Percentiles rank a stretch among this genome's conserved stretches.
These are phyloP conservation scores for Mucor indicus DNA, from an alignment of 371 early-diverging fungal genomes.

Conservation along the genomic window DNA sequence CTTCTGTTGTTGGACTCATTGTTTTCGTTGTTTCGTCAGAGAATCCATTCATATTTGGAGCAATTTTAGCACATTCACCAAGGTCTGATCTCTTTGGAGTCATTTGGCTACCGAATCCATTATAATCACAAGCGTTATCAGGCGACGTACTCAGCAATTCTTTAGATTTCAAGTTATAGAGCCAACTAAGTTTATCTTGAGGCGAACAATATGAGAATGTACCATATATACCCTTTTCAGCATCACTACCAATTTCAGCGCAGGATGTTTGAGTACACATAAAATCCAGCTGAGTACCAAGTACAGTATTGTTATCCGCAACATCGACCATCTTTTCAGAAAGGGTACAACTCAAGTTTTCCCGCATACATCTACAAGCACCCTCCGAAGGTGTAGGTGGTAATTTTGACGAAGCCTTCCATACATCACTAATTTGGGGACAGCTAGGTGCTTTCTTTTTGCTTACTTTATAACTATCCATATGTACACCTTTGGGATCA, in stretches of 20 bases:
- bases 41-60: slow-evolving; percentile 15
- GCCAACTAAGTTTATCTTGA: slow-evolving; percentile 49
- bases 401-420: slow-evolving; percentile 57
- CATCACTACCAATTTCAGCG: slow-evolving; percentile 51
- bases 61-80: slow-evolving; percentile 23
- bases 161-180: slow-evolving; percentile 32
- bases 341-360: slow-evolving; percentile 58
- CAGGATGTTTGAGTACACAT: slow-evolving; percentile 55
- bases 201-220: slow-evolving; percentile 53
- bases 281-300: slow-evolving; percentile 43
- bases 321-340: slow-evolving; percentile 49
- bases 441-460: slow-evolving; percentile 40
- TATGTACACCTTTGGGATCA: slow-evolving; percentile 46
- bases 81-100: slow-evolving; percentile 35
- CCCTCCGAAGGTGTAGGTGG: slow-evolving; percentile 71
- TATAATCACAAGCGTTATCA: slow-evolving; percentile 29
- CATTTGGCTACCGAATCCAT: slow-evolving; percentile 34
- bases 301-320: slow-evolving; percentile 1
- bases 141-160: slow-evolving; percentile 14
- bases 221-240: slow-evolving; percentile 54
- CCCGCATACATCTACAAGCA: slow-evolving; percentile 68
- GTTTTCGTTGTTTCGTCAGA: neutral
- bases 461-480: slow-evolving; percentile 40
- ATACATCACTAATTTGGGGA: slow-evolving; percentile 48
- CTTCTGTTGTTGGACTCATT: too few relatives aligned